These are phyloP conservation scores for Sideroxylon spinosum DNA, from an alignment of 179 eudicot species.

Conservation along the genomic window DNA sequence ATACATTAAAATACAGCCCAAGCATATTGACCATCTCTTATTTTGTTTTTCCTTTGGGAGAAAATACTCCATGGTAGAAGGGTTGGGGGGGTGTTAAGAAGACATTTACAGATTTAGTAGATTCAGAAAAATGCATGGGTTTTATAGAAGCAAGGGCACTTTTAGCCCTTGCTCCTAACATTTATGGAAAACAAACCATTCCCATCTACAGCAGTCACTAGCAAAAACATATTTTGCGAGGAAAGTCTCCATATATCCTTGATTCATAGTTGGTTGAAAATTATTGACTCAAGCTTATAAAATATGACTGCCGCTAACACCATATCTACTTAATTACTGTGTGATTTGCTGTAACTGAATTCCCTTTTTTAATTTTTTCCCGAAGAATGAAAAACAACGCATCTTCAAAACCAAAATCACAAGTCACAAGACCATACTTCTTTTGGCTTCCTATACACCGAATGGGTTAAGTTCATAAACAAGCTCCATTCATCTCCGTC, in stretches of 20 bases:
- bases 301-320: background rate
- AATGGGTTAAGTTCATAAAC: no score
- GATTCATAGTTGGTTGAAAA: background rate
- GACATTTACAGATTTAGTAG: background rate
- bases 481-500: no score
- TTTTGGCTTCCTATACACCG: background rate
- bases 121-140: background rate
- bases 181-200: background rate
- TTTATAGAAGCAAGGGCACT: background rate
- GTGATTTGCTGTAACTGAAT: no score
- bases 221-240: background rate
- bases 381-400: background rate
- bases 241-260: background rate
- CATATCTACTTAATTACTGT: background rate
- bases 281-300: background rate
- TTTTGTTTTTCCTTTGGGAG: background rate
- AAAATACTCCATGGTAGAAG: background rate
- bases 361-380: no score
- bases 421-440: background rate
- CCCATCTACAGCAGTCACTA: background rate
- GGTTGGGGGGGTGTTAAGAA: background rate
- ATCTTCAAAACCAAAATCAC: background rate
- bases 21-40: background rate
- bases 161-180: background rate
- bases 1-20: background rate